Percentiles rank a stretch among this genome's conserved stretches.
These are phyloP conservation scores for Phytopythium mirpurense DNA, from an alignment of 352 stramenopile species.

Conservation along the genomic window DNA sequence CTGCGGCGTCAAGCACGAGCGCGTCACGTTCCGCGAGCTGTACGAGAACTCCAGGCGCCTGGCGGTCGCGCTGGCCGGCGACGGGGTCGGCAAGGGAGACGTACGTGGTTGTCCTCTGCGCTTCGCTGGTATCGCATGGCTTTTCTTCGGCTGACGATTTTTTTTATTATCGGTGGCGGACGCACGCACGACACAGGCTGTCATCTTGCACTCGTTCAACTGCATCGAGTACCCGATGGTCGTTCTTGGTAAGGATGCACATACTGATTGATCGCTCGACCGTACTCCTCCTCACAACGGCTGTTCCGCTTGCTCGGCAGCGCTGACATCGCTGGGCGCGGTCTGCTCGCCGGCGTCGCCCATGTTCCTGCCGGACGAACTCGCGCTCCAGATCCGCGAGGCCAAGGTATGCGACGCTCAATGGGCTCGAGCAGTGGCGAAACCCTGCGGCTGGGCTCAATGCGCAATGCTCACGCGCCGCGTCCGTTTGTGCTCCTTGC, in stretches of 20 bases:
- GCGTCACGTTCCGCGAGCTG: constrained; percentile 41
- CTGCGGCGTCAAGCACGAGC: constrained; percentile 44
- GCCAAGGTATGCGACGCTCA: constrained; percentile 31
- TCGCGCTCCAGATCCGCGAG: constrained; percentile 36
- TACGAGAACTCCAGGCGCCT: constrained; percentile 28
- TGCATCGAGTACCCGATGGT: constrained; percentile 59
- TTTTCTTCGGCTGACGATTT: neutral
- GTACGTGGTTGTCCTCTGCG: constrained; percentile 14
- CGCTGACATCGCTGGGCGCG: constrained; percentile 39
- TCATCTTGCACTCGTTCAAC: constrained; percentile 66
- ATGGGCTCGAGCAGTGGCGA: too few relatives aligned
- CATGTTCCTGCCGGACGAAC: constrained; percentile 42
- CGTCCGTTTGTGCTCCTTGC: neutral
- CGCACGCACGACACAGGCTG: constrained; percentile 17
- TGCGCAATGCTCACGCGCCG: too few relatives aligned
- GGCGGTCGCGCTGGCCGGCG: constrained; percentile 31
- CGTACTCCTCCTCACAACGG: neutral
- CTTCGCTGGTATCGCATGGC: neutral
- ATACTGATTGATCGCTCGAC: too few relatives aligned
- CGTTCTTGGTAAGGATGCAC: constrained; percentile 36
- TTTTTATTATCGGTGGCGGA: neutral
- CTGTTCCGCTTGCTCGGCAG: constrained; percentile 7
- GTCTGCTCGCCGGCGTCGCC: constrained; percentile 57
- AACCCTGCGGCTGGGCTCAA: too few relatives aligned
- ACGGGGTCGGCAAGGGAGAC: constrained; percentile 46